A percentile compares a stretch with the other conserved stretches of the same genome.
phyloP scores from a whole-genome alignment of 805 yeast genomes.

The Sugiyamaella qingdaonensis region DNA sequence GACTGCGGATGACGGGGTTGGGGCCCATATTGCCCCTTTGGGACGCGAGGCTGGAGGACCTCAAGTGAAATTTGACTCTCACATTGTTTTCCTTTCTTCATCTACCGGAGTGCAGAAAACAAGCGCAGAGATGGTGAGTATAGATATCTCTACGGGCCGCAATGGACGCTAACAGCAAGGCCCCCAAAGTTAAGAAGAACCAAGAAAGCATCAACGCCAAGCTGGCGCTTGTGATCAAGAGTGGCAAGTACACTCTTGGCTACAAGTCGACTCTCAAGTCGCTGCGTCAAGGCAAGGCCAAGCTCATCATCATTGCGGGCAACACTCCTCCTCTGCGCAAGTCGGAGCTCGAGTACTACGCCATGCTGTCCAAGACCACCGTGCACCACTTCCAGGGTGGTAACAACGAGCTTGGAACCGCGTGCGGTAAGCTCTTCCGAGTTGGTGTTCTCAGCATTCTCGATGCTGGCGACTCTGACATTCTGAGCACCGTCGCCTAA shows the following conservation, averaged over 20 bases:
- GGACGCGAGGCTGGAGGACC: not conserved
- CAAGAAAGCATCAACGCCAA: slow-evolving; percentile 96
- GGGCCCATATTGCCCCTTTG: not conserved
- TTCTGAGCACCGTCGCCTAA: slow-evolving; percentile 46
- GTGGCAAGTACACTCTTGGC: slow-evolving; percentile 99
- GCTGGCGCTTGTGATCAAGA: slow-evolving; percentile 96
- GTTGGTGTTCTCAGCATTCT: slow-evolving; percentile 94
- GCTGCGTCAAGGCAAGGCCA: slow-evolving; percentile 98
- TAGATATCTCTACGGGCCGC: not conserved
- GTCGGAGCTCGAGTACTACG: slow-evolving; percentile 99
- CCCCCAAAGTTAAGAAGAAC: slow-evolving; percentile 89
- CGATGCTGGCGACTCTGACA: slow-evolving; percentile 99
- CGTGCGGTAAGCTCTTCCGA: slow-evolving; percentile 99
- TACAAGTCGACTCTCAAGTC: slow-evolving; percentile 99
- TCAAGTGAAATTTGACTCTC: not conserved
- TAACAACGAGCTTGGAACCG: slow-evolving; percentile 99
- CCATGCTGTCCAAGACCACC: slow-evolving; percentile 96
- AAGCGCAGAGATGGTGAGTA: slow-evolving; percentile 98
- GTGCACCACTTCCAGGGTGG: slow-evolving; percentile 99
- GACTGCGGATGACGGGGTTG: not conserved
- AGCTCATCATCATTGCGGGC: slow-evolving; percentile 95
- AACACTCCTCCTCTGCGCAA: slow-evolving; percentile 99
- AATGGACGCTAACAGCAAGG: slow-evolving; percentile 44
- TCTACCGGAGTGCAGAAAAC: slow-evolving; percentile 85
- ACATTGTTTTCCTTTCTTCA: slow-evolving; percentile 2